phyloP scores from a whole-genome alignment of 306 rosid genomes.

The Sechiopsis laciniata region DNA sequence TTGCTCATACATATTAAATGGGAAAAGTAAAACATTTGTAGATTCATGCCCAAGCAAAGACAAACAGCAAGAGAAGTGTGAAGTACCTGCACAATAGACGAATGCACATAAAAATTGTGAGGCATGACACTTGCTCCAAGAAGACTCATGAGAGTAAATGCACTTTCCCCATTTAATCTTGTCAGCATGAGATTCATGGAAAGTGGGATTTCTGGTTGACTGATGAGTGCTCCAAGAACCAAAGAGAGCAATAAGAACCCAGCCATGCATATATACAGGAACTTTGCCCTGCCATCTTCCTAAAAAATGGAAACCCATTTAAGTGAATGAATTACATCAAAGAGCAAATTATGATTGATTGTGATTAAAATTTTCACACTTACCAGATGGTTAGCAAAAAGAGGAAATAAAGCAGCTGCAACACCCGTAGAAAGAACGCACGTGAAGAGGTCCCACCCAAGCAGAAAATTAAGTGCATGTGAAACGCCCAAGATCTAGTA shows the following conservation, averaged over 20 bases:
- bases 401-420: conserved; percentile 51
- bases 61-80: conserved; percentile 19
- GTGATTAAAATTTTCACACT: conserved; percentile 28
- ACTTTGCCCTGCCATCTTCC: conserved; percentile 57
- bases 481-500: conserved; percentile 77
- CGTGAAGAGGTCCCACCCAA: conserved; percentile 93
- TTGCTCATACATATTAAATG: background rate
- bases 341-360: background rate
- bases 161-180: conserved; percentile 79
- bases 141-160: conserved; percentile 83
- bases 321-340: conserved; percentile 18
- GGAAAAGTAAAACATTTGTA: background rate
- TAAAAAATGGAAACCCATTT: conserved; percentile 32
- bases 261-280: conserved; percentile 46
- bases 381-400: conserved; percentile 68
- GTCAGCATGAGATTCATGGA: conserved; percentile 58
- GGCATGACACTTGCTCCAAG: conserved; percentile 94
- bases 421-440: conserved; percentile 76
- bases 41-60: background rate
- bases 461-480: conserved; percentile 78
- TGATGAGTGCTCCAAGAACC: conserved; percentile 57
- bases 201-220: conserved; percentile 57
- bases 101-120: conserved; percentile 89
- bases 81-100: conserved; percentile 84
- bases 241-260: conserved; percentile 54